Conservation (phyloP, 441 rosid species). For the Jatropha multifida region DNA sequence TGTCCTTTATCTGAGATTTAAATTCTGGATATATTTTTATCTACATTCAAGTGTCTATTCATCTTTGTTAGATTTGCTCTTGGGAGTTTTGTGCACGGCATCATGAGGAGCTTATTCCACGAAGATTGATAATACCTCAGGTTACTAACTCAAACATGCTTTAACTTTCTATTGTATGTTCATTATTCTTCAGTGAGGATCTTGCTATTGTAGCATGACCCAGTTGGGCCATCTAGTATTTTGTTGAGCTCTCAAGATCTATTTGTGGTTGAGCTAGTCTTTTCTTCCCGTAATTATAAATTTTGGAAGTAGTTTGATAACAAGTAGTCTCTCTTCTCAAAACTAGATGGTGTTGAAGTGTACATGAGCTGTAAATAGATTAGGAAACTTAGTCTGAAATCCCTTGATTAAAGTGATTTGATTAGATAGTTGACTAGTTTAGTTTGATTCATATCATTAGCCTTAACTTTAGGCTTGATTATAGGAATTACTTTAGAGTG, state of each 20-base stretch:
- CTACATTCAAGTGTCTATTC: background rate
- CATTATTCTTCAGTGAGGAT: background rate
- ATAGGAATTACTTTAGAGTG: no score
- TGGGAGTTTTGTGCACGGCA: conserved; percentile 61
- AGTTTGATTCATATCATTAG: no score
- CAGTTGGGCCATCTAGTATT: background rate
- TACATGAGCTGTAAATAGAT: no score
- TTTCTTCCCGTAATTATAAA: background rate
- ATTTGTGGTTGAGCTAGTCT: background rate
- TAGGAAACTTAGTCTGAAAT: no score
- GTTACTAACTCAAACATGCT: conserved; percentile 22
- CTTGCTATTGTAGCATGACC: background rate
- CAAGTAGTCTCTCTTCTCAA: background rate
- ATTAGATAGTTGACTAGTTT: no score
- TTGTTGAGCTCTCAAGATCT: background rate
- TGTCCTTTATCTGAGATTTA: background rate
- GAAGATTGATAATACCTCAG: conserved; percentile 52
- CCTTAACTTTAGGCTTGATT: no score
- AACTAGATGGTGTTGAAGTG: background rate
- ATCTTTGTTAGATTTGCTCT: conserved; percentile 44
- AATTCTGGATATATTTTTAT: conserved; percentile 1
- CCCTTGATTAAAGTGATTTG: no score
- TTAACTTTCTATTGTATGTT: background rate
- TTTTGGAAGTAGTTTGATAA: background rate
- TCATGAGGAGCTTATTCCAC: conserved; percentile 58